phyloP scores from a whole-genome alignment of 768 basidiomycete genomes.

The Flagelloscypha sp. region DNA sequence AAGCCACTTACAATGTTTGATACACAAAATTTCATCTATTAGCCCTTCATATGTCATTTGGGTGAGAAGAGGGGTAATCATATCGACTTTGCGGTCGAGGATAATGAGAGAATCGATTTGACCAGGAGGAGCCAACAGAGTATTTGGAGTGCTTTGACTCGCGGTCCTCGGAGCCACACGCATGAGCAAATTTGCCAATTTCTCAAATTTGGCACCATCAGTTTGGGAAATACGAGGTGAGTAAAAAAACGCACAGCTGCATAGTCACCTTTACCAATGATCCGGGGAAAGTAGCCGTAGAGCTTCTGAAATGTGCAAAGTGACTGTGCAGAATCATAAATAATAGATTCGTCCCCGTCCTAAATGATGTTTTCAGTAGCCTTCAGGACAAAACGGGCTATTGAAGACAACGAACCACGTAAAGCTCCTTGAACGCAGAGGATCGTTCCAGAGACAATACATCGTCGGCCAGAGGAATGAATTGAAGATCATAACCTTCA shows the following conservation, averaged over 20 bases:
- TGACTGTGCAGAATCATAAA: conserved; percentile 86
- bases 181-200: conserved; percentile 64
- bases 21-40: conserved; percentile 84
- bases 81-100: conserved; percentile 84
- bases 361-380: conserved; percentile 22
- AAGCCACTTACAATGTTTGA: conserved; percentile 68
- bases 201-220: conserved; percentile 44
- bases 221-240: conserved; percentile 1
- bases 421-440: conserved; percentile 79
- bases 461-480: conserved; percentile 90
- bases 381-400: conserved; percentile 2
- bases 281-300: conserved; percentile 82
- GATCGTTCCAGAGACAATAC: conserved; percentile 87
- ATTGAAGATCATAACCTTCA: conserved; percentile 82
- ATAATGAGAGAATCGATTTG: conserved; percentile 82
- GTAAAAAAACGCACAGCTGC: conserved; percentile 47
- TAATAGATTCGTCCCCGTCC: conserved; percentile 89
- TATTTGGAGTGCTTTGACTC: conserved; percentile 28
- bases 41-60: conserved; percentile 96
- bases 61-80: conserved; percentile 92
- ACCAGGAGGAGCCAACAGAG: conserved; percentile 39
- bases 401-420: conserved; percentile 58
- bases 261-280: conserved; percentile 88
- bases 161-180: conserved; percentile 42
- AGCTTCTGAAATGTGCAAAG: conserved; percentile 74